Conservation (phyloP, 306 rosid species). For the Oxytropis ochrocephala region DNA sequence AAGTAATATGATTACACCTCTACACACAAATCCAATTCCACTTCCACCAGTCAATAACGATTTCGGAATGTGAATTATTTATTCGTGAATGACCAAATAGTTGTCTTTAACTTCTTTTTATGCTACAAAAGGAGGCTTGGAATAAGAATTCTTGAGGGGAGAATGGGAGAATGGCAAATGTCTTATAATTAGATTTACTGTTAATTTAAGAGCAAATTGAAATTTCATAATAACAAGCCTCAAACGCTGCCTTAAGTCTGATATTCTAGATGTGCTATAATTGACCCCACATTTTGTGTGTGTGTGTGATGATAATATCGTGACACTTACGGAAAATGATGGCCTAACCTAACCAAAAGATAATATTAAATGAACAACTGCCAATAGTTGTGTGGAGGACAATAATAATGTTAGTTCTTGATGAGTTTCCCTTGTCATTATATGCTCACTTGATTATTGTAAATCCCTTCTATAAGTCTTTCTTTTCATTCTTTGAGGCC, state of each 20-base stretch:
- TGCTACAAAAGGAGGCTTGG: not conserved
- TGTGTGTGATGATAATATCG: not conserved
- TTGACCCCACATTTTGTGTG: constrained; percentile 19
- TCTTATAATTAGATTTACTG: not conserved
- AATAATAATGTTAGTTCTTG: not conserved
- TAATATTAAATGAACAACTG: not conserved
- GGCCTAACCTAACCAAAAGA: not conserved
- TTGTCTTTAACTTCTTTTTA: not conserved
- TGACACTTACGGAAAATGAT: constrained; percentile 6
- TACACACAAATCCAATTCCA: not conserved
- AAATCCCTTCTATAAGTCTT: constrained; percentile 10
- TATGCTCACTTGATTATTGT: not conserved
- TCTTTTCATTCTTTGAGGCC: not conserved
- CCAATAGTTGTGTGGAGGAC: constrained; percentile 26
- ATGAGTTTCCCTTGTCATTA: not conserved
- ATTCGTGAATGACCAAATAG: not conserved
- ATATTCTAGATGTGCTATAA: not conserved
- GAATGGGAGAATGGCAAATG: not conserved
- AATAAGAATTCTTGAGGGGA: not conserved
- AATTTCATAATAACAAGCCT: not conserved
- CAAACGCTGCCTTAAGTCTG: not conserved
- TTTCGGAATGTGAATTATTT: not conserved
- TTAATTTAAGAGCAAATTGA: not conserved
- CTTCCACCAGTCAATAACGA: not conserved
- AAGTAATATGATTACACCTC: not conserved